Base-by-base conservation (phyloP, 169 alveolate genomes). In the Cryptosporidium viatorum region DNA sequence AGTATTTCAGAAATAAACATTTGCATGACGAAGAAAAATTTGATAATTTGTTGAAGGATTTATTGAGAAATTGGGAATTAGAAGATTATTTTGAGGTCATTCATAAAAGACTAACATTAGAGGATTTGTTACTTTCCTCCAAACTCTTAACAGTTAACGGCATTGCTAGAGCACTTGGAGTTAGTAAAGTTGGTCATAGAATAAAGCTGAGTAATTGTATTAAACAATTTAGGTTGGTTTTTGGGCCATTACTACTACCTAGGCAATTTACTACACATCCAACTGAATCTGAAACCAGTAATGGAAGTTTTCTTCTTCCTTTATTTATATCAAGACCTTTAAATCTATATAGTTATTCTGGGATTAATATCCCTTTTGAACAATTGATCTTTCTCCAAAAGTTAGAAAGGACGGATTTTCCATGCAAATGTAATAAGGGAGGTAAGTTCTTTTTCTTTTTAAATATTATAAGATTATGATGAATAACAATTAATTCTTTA, bases 311-410 rank as follows among this genome's bases (percentile, higher is more conserved):
- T 18, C 41, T 18, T 35, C 50, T 18, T 0, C 43, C 51, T 8
- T 31, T 37, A n/a, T 35, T 35, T 12, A 37, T 65, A 4, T 37
- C 71, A 65, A 65, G 50, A n/a, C 71, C 86, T 50, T 21, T 74
- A 52, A 65, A 62, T 41, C 14, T 43, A 0, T 80, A 26, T 65
- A 48, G 60, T 18, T 80, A 80, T 59, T 43, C 75, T 26, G 89
- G 89, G 18, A 62, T 80, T 59, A 80, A 41, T 29, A 80, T 80
- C 50, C 89, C 89, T 3, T 80, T 80, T 80, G 89, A 80, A 23
- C 89, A 80, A 29, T 80, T 80, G 35, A 39, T 41, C 7, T 80
- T 80, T 23, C 14, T 80, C 21, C 33, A 21, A 26, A 80, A 29
- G 29, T 65, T 80, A 39, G 75, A 29, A 10, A 60, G 89, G 18